Base-by-base conservation (phyloP, 2,329 filamentous ascomycete species). In the Gaeumannomyces sp. region DNA sequence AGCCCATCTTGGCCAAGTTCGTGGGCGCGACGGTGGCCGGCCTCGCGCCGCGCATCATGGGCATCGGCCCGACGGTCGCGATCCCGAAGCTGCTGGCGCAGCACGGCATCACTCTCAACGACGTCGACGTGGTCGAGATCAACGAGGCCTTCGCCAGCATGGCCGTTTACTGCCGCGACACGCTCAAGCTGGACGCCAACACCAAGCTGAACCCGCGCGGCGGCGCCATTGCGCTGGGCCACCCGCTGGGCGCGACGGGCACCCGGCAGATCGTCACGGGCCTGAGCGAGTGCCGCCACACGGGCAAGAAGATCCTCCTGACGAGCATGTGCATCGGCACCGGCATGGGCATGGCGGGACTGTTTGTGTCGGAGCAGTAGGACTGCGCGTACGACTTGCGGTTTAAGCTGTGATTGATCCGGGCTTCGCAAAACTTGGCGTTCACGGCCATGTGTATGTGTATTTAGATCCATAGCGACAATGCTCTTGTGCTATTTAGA, bases 101-200 rank as follows among this genome's bases (percentile, higher is more conserved):
- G 80, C 88, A 89, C 83, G 87, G 89, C 77, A 78, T 99, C 67
- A 85, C 83, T 29, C 81, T 96, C 64, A 85, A 89, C 66, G 95
- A 98, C 71, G 85, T 95, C 67, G 95, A 99, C 73, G 84, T 98
- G 50, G 83, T 94, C 71, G 95, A 98, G 84, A 79, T 99, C 74
- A 99, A 99, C 81, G 95, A 99, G 84, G 95, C 95, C 1, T 99
- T 99, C 73, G 94, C 93, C 28, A 95, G 91, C 63, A 98, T 98
- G 95, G 93, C 92, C 1, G 93, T 97, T 35, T 98, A 97, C 85
- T 97, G 93, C 79, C 80, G 90, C 64, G 83, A 92, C 72, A 86
- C 81, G 69, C 83, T 95, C 62, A 85, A 85, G 69, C 80, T 94
- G 62, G 88, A 91, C 73, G 35, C 59, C 35, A 85, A 84, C 77